Base-by-base conservation (phyloP, 495 filamentous ascomycete species). In the Penicillium robsamsonii region DNA sequence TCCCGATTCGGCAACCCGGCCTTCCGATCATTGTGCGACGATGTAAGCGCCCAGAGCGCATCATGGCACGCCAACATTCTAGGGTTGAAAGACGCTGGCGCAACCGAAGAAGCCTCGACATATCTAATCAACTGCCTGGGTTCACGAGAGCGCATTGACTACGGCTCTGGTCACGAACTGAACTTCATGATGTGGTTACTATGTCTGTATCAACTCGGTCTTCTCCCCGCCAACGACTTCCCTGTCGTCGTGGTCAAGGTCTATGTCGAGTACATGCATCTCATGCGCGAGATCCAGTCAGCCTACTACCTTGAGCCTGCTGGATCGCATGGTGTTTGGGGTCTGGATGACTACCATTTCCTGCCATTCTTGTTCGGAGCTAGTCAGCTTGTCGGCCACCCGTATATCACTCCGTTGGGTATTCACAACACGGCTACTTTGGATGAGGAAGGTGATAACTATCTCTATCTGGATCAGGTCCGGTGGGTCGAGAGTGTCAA, bases 351-450 rank as follows among this genome's bases (percentile, higher is more conserved):
- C 75, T 95, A 99, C 72, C 91, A 85, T 37, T 97, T 97, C 74
- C 73, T 94, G n/a, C 90, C 94, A 0, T 99, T 97, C 75, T 87
- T 99, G 46, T 94, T 97, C 65, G 94, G 94, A 11, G 95, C 92
- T 3, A 89, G 92, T 8, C 92, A 99, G 73, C 83, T 99, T 24
- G 79, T 94, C 4, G 82, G 87, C 51, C 94, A 98, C 67, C 84
- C 86, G 0, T 92, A 88, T 68, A 86, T 99, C 43, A 93, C 91
- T 0, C 94, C 94, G 2, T 73, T 89, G 48, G 81, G 84, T 2
- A 94, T 99, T 57, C 94, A 99, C 70, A 91, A 92, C 64, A 81
- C 83, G 29, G 77, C 93, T 10, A 81, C 90, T 15, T 76, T 99
- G 8, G 95, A 97, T 59, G 91, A 97, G 63, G 90, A 90, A 57